A percentile compares a stretch with the other conserved stretches of the same genome.
phyloP scores from a whole-genome alignment of 768 basidiomycete species.

The Auriscalpium microsporum region DNA sequence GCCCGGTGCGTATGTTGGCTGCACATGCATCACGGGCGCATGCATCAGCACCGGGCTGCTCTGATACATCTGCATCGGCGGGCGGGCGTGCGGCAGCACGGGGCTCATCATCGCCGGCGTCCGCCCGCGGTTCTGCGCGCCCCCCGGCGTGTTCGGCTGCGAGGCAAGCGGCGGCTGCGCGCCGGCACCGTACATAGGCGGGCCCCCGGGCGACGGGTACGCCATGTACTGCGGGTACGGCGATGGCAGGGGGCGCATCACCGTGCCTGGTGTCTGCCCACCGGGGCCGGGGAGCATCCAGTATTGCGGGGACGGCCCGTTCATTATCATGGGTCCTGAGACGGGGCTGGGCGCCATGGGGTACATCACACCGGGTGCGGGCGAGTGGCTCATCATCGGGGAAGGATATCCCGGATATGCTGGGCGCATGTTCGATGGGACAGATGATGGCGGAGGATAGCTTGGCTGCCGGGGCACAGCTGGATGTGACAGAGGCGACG shows the following conservation, averaged over 20 bases:
- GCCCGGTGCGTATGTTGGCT: slow-evolving; percentile 24
- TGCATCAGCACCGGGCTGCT: slow-evolving; percentile 65
- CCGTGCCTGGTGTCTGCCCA: slow-evolving; percentile 38
- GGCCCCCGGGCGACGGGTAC: slow-evolving; percentile 47
- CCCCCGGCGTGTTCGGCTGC: slow-evolving; percentile 29
- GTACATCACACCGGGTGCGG: slow-evolving; percentile 61
- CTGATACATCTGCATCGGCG: slow-evolving; percentile 45
- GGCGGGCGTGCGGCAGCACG: slow-evolving; percentile 42
- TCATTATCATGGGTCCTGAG: slow-evolving; percentile 50
- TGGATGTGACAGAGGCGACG: slow-evolving; percentile 21
- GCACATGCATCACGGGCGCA: slow-evolving; percentile 27
- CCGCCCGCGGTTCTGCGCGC: slow-evolving; percentile 35
- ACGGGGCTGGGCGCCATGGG: slow-evolving; percentile 55
- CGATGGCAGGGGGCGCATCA: slow-evolving; percentile 50
- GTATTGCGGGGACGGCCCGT: slow-evolving; percentile 55
- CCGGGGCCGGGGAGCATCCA: slow-evolving; percentile 52
- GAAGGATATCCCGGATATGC: slow-evolving; percentile 54
- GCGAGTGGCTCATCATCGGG: slow-evolving; percentile 66
- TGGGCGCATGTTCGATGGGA: slow-evolving; percentile 42
- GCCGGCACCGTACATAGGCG: slow-evolving; percentile 40
- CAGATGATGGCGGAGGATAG: slow-evolving; percentile 26
- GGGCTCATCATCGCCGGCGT: slow-evolving; percentile 53
- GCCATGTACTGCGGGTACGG: slow-evolving; percentile 57
- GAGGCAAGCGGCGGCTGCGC: slow-evolving; percentile 34
- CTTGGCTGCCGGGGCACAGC: slow-evolving; percentile 3